Percentiles rank a stretch among this genome's conserved stretches.
Evolutionary conservation across 2,329 filamentous ascomycete genomes (phyloP).

Genomic region (Aureobasidium sp.): DNA sequence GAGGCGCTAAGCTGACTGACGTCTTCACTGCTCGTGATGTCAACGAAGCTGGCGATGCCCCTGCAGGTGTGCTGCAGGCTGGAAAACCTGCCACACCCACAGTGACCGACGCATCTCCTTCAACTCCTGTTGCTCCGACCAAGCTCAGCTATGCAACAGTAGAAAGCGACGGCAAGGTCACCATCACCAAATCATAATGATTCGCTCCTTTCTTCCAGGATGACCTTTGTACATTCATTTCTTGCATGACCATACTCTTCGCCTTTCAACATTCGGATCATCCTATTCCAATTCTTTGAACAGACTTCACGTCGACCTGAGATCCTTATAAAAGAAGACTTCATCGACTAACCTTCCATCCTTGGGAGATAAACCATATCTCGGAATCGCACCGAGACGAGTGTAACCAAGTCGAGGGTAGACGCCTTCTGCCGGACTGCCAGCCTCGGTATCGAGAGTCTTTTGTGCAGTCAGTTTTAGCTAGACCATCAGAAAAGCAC

Average conservation of each 20-base stretch:
- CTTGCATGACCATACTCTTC: background rate
- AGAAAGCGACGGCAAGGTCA: conserved; percentile 23
- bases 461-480: conserved; percentile 21
- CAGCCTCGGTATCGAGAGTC: conserved; percentile 47
- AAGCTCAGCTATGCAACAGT: conserved; percentile 28
- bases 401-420: conserved; percentile 51
- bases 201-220: background rate
- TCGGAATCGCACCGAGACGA: conserved; percentile 47
- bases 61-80: conserved; percentile 61
- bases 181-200: conserved; percentile 19
- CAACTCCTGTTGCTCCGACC: conserved; percentile 19
- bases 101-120: conserved; percentile 28
- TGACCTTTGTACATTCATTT: conserved; percentile 2
- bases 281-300: background rate
- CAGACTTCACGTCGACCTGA: conserved; percentile 22
- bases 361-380: conserved; percentile 41
- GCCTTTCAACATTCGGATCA: background rate
- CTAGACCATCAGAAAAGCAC: background rate
- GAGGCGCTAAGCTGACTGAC: conserved; percentile 71
- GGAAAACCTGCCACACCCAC: conserved; percentile 13
- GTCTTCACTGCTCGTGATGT: conserved; percentile 69
- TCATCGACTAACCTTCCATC: conserved; percentile 42
- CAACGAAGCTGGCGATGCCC: conserved; percentile 80
- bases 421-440: conserved; percentile 44
- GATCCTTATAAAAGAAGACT: conserved; percentile 53